A percentile compares a stretch with the other conserved stretches of the same genome.
phyloP scores from a whole-genome alignment of 257 asterid genomes.

The Gentiana straminea region DNA sequence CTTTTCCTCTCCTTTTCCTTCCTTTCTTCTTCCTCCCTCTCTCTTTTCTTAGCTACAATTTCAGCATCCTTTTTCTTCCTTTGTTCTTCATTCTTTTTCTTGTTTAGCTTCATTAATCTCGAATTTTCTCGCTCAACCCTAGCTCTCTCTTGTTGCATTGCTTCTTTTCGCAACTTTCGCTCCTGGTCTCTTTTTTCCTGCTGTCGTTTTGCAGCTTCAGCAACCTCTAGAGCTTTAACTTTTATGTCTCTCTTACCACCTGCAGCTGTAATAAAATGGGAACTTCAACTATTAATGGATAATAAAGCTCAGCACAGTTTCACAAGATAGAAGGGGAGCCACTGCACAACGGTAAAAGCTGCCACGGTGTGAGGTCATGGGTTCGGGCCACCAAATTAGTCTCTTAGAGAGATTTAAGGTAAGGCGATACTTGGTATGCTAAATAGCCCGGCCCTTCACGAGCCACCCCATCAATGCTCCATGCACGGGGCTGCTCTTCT shows the following conservation, averaged over 20 bases:
- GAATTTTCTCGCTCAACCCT: slow-evolving; percentile 59
- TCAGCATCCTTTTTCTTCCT: slow-evolving; percentile 73
- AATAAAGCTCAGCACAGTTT: background rate
- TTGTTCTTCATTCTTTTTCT: slow-evolving; percentile 65
- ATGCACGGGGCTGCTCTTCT: too few species aligned
- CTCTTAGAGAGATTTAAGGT: too few species aligned
- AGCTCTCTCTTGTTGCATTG: slow-evolving; percentile 69
- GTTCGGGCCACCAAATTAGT: too few species aligned
- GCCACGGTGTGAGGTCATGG: too few species aligned
- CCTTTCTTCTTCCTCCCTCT: slow-evolving; percentile 71
- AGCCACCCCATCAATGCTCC: too few species aligned
- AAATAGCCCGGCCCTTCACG: too few species aligned
- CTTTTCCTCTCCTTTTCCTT: slow-evolving; percentile 69
- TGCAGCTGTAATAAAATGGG: slow-evolving; percentile 21
- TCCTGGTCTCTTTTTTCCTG: slow-evolving; percentile 61
- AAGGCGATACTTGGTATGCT: too few species aligned
- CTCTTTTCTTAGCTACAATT: slow-evolving; percentile 52
- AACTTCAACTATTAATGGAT: slow-evolving; percentile 2
- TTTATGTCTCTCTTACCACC: slow-evolving; percentile 88
- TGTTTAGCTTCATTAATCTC: slow-evolving; percentile 53
- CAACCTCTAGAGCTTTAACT: slow-evolving; percentile 91
- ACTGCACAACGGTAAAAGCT: too few species aligned
- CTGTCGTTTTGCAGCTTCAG: slow-evolving; percentile 87
- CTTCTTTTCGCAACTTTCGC: slow-evolving; percentile 77
- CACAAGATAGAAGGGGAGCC: too few species aligned